Conservation (phyloP, 202 grass and related monocot species). For the Zizania palustris region DNA sequence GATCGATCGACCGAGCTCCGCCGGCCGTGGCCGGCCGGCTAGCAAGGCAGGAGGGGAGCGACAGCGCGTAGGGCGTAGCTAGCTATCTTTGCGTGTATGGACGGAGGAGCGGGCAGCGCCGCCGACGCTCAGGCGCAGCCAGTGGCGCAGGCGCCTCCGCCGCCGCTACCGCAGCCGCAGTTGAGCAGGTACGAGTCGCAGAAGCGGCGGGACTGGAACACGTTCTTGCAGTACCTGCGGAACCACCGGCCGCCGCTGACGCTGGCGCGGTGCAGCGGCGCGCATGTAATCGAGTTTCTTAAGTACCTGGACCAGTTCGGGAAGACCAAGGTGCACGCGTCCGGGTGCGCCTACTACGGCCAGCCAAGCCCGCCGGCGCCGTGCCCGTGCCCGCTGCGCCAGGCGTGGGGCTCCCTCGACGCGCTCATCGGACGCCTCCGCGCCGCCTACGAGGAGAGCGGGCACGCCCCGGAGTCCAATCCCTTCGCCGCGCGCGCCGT, state of each 20-base stretch:
- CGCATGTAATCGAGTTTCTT: slow-evolving; percentile 68
- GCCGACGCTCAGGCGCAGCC: slow-evolving; percentile 24
- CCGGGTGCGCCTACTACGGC: too few relatives aligned
- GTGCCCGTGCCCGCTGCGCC: too few relatives aligned
- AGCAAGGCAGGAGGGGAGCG: background rate
- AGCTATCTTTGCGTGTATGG: slow-evolving; percentile 31
- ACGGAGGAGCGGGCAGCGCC: background rate
- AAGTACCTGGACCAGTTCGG: slow-evolving; percentile 64
- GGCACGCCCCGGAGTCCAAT: too few relatives aligned
- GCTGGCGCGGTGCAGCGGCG: slow-evolving; percentile 59
- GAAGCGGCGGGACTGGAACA: slow-evolving; percentile 70
- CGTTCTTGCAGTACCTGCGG: slow-evolving; percentile 61
- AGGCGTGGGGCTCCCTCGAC: too few relatives aligned
- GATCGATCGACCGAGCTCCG: slow-evolving; percentile 21
- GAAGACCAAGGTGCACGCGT: too few relatives aligned
- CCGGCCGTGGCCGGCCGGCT: slow-evolving; percentile 20
- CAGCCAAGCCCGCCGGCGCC: too few relatives aligned
- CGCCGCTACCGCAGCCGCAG: slow-evolving; percentile 21
- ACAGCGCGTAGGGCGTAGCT: background rate
- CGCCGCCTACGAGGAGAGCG: too few relatives aligned
- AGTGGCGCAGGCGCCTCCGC: slow-evolving; percentile 23
- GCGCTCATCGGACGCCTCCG: too few relatives aligned
- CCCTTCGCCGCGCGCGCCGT: too few relatives aligned
- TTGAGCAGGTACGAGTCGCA: slow-evolving; percentile 68
- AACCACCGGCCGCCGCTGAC: slow-evolving; percentile 65